Evolutionary conservation across 768 basidiomycete genomes (phyloP), one percentile per base, ranked within the genome.

Genomic region (Mycena leptocephala): DNA sequence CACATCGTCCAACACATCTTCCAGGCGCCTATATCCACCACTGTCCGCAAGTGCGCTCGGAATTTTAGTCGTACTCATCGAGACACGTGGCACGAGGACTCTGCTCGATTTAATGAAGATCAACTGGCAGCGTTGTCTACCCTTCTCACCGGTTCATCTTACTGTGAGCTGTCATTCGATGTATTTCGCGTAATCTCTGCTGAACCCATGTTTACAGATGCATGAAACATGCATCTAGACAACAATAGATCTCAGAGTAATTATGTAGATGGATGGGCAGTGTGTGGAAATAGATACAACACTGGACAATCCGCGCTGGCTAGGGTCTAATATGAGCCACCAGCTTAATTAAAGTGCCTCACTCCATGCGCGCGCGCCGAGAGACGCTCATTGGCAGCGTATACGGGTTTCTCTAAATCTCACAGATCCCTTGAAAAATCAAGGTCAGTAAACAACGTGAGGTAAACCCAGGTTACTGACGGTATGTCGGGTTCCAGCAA

Each of bases 1-100:
- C 43, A 2, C 2, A 5, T 43, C 18, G 4, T 63, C 37, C 28
- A 22, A 41, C 39, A 18, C 2, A 18, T 37, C 35, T 16, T 64
- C 75, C 70, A 93, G 93, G 90, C 94, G 72, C 96, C 96, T 4
- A 95, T 97, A 74, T 95, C 95, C 18, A 95, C 94, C 2, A 94
- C 95, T 0, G 95, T 97, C 55, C 88, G 94, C 43, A 94, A 92
- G 77, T 96, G 94, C 80, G 95, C 95, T 5, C 90, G 93, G 75
- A 94, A 92, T 77, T 95, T 95, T 85, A 94, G 93, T 84, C 92
- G 91, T 83, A 96, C 95, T 7, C 95, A 95, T 81, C 93, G 95
- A 82, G 95, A 97, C 85, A 96, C 95, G 18, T 96, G 96, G 96
- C 93, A 95, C 76, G 94, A 95, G 84, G 96, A 98, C 83, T 93